phyloP scores from a whole-genome alignment of 148 eudicot species.

The Bassia scoparia region DNA sequence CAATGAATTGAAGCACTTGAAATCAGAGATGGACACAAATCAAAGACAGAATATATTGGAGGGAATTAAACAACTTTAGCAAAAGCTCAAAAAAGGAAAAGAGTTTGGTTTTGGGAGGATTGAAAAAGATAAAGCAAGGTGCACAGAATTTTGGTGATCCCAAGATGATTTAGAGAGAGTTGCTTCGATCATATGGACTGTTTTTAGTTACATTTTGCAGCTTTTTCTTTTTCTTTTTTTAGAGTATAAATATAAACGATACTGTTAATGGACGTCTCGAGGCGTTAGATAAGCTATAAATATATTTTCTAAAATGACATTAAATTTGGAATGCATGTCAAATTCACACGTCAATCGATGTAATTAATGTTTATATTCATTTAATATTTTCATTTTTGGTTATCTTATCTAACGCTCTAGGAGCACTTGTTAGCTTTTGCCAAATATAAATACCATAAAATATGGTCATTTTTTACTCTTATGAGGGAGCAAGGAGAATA shows the following conservation, averaged over 20 bases:
- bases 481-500: slow-evolving; percentile 15
- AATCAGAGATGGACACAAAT: neutral
- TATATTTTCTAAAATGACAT: too few species aligned
- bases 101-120: neutral
- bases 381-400: too few species aligned
- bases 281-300: too few species aligned
- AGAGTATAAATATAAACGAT: neutral
- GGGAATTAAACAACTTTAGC: slow-evolving; percentile 8
- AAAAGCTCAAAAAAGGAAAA: slow-evolving; percentile 20
- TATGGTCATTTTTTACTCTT: slow-evolving; percentile 21
- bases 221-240: slow-evolving; percentile 25
- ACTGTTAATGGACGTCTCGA: too few species aligned
- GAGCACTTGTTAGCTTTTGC: too few species aligned
- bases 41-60: neutral
- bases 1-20: neutral
- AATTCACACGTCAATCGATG: too few species aligned
- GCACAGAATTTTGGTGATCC: slow-evolving; percentile 23
- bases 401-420: too few species aligned
- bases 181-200: slow-evolving; percentile 1
- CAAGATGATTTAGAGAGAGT: slow-evolving; percentile 13
- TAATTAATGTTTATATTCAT: too few species aligned
- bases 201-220: neutral
- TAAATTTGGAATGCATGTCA: too few species aligned
- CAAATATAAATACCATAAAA: too few species aligned
- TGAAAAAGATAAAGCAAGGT: slow-evolving; percentile 10